Evolutionary conservation across 345 rosid species (phyloP).

Genomic region (Cardamine occulta): DNA sequence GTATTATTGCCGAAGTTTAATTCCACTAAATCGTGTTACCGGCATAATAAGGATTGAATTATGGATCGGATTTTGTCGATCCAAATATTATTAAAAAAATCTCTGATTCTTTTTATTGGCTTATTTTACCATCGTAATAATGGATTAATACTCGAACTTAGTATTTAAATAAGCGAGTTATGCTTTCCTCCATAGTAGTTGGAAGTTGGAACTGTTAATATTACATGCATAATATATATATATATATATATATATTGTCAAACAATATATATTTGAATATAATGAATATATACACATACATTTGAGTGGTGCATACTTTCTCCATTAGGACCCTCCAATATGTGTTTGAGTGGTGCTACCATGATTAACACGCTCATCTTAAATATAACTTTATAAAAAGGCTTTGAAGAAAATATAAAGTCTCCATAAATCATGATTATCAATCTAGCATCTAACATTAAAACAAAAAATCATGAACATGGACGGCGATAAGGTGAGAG

Average conservation of each 20-base stretch:
- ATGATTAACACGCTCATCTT: conserved; percentile 37
- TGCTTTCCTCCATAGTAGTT: conserved; percentile 25
- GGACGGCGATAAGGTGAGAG: conserved; percentile 33
- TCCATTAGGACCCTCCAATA: conserved; percentile 13
- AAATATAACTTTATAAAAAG: conserved; percentile 28
- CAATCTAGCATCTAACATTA: conserved; percentile 24
- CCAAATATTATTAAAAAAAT: no score
- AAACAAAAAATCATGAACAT: not conserved
- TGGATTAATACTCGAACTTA: not conserved
- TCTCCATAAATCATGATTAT: conserved; percentile 24
- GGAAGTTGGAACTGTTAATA: conserved; percentile 12
- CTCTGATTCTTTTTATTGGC: not conserved
- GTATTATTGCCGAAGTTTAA: no score
- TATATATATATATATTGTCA: no score
- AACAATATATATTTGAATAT: not conserved
- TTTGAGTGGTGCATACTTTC: not conserved
- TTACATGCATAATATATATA: not conserved
- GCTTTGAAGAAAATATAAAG: conserved; percentile 8
- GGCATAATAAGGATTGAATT: no score
- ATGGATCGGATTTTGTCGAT: no score
- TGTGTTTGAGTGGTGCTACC: conserved; percentile 28
- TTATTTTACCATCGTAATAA: not conserved
- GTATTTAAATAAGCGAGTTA: conserved; percentile 12
- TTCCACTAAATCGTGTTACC: no score
- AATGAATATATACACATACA: not conserved